phyloP scores from a whole-genome alignment of 108 stramenopile genomes.

The Parmales sp. region DNA sequence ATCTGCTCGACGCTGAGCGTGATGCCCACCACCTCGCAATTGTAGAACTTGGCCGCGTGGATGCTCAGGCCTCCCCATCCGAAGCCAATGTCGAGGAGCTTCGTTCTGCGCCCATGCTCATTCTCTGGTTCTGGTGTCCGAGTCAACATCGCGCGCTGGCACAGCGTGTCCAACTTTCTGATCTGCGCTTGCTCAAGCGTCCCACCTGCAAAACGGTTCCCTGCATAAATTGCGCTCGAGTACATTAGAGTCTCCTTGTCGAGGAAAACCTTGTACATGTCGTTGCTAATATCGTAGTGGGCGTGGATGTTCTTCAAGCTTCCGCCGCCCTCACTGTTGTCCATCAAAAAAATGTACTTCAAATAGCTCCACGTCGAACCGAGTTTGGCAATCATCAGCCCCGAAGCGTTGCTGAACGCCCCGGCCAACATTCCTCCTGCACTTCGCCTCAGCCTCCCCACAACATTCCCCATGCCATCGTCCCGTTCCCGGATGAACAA shows the following conservation, averaged over 20 bases:
- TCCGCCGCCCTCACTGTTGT: conserved; percentile 81
- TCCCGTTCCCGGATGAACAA: conserved; percentile 82
- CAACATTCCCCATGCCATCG: background rate
- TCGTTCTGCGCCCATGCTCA: background rate
- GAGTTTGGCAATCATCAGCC: conserved; percentile 64
- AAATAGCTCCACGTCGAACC: conserved; percentile 73
- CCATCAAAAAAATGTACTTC: conserved; percentile 76
- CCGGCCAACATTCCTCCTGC: conserved; percentile 44
- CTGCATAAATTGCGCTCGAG: conserved; percentile 77
- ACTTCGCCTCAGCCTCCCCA: conserved; percentile 37
- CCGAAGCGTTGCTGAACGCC: conserved; percentile 55
- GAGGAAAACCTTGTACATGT: conserved; percentile 76
- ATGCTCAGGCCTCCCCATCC: conserved; percentile 91
- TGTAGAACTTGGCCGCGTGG: conserved; percentile 77
- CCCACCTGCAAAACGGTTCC: conserved; percentile 34
- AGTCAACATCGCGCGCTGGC: conserved; percentile 20
- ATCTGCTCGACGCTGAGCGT: conserved; percentile 89
- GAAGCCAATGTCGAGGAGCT: conserved; percentile 85
- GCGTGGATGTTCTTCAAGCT: conserved; percentile 82
- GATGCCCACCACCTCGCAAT: conserved; percentile 82
- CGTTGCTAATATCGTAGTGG: conserved; percentile 92
- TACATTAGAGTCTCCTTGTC: conserved; percentile 84
- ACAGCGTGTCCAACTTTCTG: conserved; percentile 83
- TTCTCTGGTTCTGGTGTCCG: background rate
- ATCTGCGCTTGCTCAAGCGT: conserved; percentile 84